These are phyloP conservation scores for Cladosporium austrohemisphaericum DNA, from an alignment of 2,329 filamentous ascomycete genomes.

Conservation along the genomic window DNA sequence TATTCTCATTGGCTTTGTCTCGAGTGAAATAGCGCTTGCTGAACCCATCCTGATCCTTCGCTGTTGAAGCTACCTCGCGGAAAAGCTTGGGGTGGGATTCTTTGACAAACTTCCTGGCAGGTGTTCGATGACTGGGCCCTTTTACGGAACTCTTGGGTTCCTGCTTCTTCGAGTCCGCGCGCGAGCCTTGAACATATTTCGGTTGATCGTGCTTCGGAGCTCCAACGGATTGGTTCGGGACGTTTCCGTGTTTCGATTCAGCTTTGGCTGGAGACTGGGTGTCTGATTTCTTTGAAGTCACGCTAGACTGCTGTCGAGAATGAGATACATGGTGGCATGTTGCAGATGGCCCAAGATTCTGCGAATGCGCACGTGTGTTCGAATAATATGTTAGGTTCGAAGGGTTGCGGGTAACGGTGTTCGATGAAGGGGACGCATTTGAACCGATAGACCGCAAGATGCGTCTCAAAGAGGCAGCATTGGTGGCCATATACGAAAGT, in stretches of 20 bases:
- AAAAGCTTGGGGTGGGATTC: too few relatives aligned
- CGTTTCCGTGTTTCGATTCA: not conserved
- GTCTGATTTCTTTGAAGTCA: not conserved
- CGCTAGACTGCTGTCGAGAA: not conserved
- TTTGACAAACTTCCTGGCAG: too few relatives aligned
- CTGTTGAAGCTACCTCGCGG: too few relatives aligned
- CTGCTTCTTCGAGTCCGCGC: too few relatives aligned
- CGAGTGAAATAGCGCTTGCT: not conserved
- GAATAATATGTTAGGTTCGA: not conserved
- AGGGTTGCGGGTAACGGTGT: not conserved
- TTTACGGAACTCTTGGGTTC: too few relatives aligned
- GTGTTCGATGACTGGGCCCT: too few relatives aligned
- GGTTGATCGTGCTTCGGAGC: too few relatives aligned
- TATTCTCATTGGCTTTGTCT: not conserved
- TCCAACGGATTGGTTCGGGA: too few relatives aligned
- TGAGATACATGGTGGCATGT: not conserved
- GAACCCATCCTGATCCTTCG: not conserved
- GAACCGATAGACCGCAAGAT: slow-evolving; percentile 10
- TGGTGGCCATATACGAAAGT: slow-evolving; percentile 1
- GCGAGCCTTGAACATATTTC: too few relatives aligned
- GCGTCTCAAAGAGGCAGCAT: slow-evolving; percentile 14
- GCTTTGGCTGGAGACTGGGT: not conserved
- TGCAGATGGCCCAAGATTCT: not conserved
- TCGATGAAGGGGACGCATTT: not conserved
- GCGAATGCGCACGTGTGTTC: not conserved